Percentiles rank a stretch among this genome's conserved stretches.
These are phyloP conservation scores for Alternaria brassicicola DNA, from an alignment of 2,329 filamentous ascomycete genomes.

Conservation along the genomic window DNA sequence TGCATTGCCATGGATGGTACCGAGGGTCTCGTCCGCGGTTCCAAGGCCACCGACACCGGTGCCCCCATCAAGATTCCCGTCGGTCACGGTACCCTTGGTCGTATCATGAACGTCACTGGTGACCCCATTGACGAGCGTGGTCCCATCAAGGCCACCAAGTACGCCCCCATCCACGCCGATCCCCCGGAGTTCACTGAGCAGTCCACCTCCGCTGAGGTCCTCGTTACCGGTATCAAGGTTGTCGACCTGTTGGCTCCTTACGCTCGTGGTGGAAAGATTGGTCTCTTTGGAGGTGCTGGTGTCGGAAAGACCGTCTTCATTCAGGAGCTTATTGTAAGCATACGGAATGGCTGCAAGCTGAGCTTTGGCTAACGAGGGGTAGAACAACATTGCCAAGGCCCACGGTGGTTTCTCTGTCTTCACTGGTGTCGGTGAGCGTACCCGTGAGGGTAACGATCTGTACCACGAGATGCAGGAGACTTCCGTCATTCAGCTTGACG, in stretches of 20 bases:
- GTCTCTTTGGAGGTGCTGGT: conserved; percentile 99
- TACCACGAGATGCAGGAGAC: conserved; percentile 99
- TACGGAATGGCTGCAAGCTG: neutral
- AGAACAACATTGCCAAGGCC: conserved; percentile 99
- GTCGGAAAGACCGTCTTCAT: conserved; percentile 99
- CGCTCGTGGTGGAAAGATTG: conserved; percentile 99
- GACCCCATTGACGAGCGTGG: conserved; percentile 99
- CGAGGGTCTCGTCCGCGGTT: conserved; percentile 97
- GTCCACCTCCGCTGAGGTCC: conserved; percentile 93
- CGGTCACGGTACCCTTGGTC: conserved; percentile 89
- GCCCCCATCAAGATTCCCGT: conserved; percentile 96
- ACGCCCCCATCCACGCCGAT: conserved; percentile 89
- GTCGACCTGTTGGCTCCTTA: conserved; percentile 98
- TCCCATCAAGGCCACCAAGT: conserved; percentile 92
- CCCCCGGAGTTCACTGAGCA: conserved; percentile 92
- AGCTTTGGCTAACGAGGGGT: conserved; percentile 33
- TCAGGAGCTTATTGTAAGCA: conserved; percentile 90
- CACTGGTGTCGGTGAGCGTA: conserved; percentile 99
- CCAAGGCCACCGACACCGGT: conserved; percentile 84
- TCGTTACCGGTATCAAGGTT: conserved; percentile 99
- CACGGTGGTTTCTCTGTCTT: conserved; percentile 99
- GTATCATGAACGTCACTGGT: conserved; percentile 99
- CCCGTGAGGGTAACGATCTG: conserved; percentile 99
- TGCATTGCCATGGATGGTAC: conserved; percentile 99
- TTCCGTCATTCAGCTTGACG: conserved; percentile 98